Conservation (phyloP, 1,284 basidiomycete genomes). For the Trichosporon asahii region DNA sequence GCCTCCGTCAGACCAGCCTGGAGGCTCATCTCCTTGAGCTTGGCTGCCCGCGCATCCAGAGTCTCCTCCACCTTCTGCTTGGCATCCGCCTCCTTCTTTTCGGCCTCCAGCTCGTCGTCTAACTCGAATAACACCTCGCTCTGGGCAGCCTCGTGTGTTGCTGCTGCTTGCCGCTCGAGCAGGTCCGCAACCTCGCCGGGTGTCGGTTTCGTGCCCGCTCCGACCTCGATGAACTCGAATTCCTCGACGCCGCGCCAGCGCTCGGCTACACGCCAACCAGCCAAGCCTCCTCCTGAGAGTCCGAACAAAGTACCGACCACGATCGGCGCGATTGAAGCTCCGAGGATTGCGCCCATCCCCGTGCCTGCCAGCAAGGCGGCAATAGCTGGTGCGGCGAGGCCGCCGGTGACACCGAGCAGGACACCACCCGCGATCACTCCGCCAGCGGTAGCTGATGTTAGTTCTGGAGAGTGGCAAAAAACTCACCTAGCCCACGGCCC, state of each 20-base stretch:
- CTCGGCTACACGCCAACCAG: constrained; percentile 55
- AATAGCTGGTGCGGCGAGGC: constrained; percentile 56
- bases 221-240: constrained; percentile 55
- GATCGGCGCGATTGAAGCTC: constrained; percentile 53
- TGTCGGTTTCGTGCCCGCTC: constrained; percentile 41
- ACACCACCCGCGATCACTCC: constrained; percentile 54
- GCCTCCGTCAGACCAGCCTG: background rate
- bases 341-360: constrained; percentile 51
- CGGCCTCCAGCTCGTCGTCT: constrained; percentile 8
- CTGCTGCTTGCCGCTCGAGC: constrained; percentile 14
- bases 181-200: constrained; percentile 46
- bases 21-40: background rate
- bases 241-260: constrained; percentile 56
- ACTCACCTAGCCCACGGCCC: constrained; percentile 48
- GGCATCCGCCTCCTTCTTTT: constrained; percentile 66
- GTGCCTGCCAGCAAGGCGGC: constrained; percentile 54
- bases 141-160: constrained; percentile 13
- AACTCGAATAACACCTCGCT: constrained; percentile 18
- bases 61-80: constrained; percentile 66
- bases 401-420: constrained; percentile 57
- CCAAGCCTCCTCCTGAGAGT: constrained; percentile 55
- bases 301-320: constrained; percentile 57
- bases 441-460: constrained; percentile 52
- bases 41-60: constrained; percentile 7
- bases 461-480: background rate